These are phyloP conservation scores for Actinidia polygama DNA, from an alignment of 179 eudicot species.

Conservation along the genomic window DNA sequence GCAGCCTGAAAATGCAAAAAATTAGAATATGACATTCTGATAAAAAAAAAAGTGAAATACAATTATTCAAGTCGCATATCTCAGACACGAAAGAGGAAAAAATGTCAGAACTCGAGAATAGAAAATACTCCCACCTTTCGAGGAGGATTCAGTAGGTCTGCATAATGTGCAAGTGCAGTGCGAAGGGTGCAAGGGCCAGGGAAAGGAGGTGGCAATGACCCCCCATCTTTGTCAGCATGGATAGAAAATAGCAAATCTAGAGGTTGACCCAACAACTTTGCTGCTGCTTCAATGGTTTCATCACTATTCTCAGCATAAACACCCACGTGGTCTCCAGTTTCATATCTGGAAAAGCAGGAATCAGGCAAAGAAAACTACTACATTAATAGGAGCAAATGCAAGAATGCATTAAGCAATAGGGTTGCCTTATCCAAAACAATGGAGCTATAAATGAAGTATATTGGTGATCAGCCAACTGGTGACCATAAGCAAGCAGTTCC, in stretches of 20 bases:
- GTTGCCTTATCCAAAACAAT: background rate
- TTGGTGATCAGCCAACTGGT: background rate
- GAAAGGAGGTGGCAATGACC: slow-evolving; percentile 70
- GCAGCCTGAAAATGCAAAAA: slow-evolving; percentile 53
- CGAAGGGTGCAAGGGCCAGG: slow-evolving; percentile 64
- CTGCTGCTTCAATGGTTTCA: slow-evolving; percentile 73
- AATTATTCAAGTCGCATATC: background rate
- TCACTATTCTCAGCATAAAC: slow-evolving; percentile 67
- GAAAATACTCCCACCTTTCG: slow-evolving; percentile 51
- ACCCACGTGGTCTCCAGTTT: slow-evolving; percentile 87
- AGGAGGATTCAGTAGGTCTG: slow-evolving; percentile 72
- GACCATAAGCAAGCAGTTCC: background rate
- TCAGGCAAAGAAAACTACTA: slow-evolving; percentile 1
- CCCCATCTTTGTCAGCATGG: slow-evolving; percentile 56
- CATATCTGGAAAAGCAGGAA: slow-evolving; percentile 49
- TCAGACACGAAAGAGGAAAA: background rate
- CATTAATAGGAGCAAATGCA: background rate
- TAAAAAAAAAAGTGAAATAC: background rate
- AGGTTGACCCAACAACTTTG: slow-evolving; percentile 51
- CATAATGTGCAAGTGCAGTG: slow-evolving; percentile 64
- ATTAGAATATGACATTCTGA: background rate
- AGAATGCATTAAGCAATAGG: background rate
- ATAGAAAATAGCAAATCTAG: slow-evolving; percentile 64
- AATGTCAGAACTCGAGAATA: background rate
- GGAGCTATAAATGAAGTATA: background rate